Evolutionary conservation across 192 early-diverging fungal species (phyloP).

Genomic region (Helicostylum pulchrum): DNA sequence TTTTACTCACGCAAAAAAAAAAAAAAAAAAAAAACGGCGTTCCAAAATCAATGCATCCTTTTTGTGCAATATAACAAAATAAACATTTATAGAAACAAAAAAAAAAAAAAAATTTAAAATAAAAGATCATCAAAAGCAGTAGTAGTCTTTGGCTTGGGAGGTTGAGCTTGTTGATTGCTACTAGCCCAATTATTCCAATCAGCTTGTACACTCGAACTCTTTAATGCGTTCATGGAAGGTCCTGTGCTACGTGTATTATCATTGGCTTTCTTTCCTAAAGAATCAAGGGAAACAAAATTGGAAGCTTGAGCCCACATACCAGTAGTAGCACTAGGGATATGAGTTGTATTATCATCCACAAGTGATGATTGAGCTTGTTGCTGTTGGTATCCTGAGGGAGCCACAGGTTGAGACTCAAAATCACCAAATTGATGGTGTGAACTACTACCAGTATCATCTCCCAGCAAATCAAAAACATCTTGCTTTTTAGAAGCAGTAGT

Average conservation of each 20-base stretch:
- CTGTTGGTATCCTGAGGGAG: slow-evolving; percentile 2
- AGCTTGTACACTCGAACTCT: slow-evolving; percentile 27
- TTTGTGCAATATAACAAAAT: slow-evolving; percentile 1
- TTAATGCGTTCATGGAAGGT: slow-evolving; percentile 58
- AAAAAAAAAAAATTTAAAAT: slow-evolving; percentile 16
- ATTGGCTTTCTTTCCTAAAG: slow-evolving; percentile 58
- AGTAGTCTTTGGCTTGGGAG: neutral
- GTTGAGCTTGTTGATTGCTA: neutral
- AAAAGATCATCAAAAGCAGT: slow-evolving; percentile 31
- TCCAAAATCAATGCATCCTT: too few species aligned
- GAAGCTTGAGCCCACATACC: slow-evolving; percentile 73
- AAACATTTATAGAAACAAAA: neutral
- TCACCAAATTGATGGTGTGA: neutral
- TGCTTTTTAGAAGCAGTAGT: slow-evolving; percentile 14
- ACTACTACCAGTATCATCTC: slow-evolving; percentile 11
- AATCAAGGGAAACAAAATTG: slow-evolving; percentile 66
- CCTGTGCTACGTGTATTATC: slow-evolving; percentile 34
- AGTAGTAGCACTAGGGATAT: slow-evolving; percentile 20
- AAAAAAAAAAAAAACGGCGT: too few species aligned
- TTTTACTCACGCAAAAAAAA: too few species aligned
- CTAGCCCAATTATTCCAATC: slow-evolving; percentile 32
- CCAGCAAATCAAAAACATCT: slow-evolving; percentile 35
- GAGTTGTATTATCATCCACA: neutral
- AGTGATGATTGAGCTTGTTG: neutral
- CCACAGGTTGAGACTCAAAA: neutral